Conservation (phyloP, 306 rosid genomes). For the Canavalia gladiata region DNA sequence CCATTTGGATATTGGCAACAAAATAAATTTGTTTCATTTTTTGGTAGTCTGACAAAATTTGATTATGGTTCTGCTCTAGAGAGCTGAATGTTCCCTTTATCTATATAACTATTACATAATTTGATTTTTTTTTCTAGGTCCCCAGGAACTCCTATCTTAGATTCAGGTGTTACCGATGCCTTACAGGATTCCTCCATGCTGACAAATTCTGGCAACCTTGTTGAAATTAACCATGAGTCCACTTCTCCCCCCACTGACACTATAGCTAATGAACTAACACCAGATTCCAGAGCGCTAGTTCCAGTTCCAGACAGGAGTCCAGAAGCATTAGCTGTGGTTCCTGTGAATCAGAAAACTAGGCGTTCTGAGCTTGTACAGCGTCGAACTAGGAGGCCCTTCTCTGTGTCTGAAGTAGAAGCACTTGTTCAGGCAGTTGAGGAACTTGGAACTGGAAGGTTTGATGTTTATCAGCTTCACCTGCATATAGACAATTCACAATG, state of each 20-base stretch:
- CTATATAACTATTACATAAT: neutral
- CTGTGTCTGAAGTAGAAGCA: slow-evolving; percentile 94
- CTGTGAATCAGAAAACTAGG: slow-evolving; percentile 68
- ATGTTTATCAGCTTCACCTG: slow-evolving; percentile 26
- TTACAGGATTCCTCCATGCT: slow-evolving; percentile 55
- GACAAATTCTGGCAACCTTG: slow-evolving; percentile 54
- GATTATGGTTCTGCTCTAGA: slow-evolving; percentile 25
- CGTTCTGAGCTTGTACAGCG: slow-evolving; percentile 87
- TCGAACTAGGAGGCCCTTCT: slow-evolving; percentile 91
- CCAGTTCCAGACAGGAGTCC: slow-evolving; percentile 61
- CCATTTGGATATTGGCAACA: neutral
- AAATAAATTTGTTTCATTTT: neutral
- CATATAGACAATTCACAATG: neutral
- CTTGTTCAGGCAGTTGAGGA: slow-evolving; percentile 93
- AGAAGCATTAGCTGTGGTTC: slow-evolving; percentile 73
- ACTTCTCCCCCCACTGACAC: slow-evolving; percentile 63
- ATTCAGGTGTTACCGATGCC: slow-evolving; percentile 57
- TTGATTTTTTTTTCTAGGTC: slow-evolving; percentile 64
- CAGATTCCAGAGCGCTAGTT: slow-evolving; percentile 71
- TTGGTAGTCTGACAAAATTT: neutral
- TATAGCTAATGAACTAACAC: slow-evolving; percentile 54
- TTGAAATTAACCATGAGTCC: slow-evolving; percentile 60
- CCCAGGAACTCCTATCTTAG: slow-evolving; percentile 58
- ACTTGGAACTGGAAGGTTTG: slow-evolving; percentile 96
- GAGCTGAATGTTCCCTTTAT: slow-evolving; percentile 23